Evolutionary conservation across 2,329 filamentous ascomycete species (phyloP).

Genomic region (Scytalidium lignicola): DNA sequence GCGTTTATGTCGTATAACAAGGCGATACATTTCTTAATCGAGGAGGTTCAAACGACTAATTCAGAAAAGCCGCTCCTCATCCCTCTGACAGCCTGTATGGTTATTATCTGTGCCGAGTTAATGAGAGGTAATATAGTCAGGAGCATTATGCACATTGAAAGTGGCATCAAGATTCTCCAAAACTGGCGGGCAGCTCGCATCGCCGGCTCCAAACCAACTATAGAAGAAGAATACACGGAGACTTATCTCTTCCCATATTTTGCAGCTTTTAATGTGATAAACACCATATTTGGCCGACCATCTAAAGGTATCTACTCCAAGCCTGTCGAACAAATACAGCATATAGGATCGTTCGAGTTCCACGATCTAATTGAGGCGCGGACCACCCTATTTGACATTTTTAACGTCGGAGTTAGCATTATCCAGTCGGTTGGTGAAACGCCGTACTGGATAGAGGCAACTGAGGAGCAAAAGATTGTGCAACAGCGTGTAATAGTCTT

Average conservation of each 20-base stretch:
- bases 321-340: neutral
- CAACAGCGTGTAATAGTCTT: neutral
- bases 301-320: too few species aligned
- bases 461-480: neutral
- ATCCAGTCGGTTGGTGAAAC: neutral
- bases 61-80: too few species aligned
- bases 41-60: too few species aligned
- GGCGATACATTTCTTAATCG: neutral
- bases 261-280: too few species aligned
- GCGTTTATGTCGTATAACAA: neutral
- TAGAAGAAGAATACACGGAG: constrained; percentile 3
- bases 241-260: neutral
- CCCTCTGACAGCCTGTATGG: too few species aligned
- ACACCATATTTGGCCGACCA: too few species aligned
- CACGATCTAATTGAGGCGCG: neutral
- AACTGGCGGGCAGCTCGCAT: too few species aligned
- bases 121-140: too few species aligned
- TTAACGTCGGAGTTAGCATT: neutral
- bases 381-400: neutral
- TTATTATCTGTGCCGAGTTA: too few species aligned
- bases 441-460: neutral
- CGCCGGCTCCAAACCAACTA: too few species aligned
- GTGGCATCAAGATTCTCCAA: too few species aligned
- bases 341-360: neutral
- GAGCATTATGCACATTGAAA: too few species aligned